A percentile compares a stretch with the other conserved stretches of the same genome.
phyloP scores from a whole-genome alignment of 2,329 filamentous ascomycete species.

The Rhynchosporium agropyri region DNA sequence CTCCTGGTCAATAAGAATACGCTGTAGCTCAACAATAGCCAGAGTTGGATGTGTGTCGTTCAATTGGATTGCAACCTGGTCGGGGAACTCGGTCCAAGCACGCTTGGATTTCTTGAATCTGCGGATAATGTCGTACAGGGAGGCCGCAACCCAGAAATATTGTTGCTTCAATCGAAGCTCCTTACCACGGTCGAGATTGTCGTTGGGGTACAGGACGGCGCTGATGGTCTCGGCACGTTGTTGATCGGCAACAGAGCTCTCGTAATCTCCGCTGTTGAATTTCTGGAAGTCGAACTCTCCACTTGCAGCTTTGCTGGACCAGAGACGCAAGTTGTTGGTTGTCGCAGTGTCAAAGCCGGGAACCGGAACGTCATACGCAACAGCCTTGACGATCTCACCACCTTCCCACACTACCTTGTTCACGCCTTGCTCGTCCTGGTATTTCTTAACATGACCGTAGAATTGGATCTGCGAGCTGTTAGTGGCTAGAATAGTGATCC shows the following conservation, averaged over 20 bases:
- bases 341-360: conserved; percentile 88
- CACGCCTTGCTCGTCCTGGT: conserved; percentile 76
- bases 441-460: conserved; percentile 80
- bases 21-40: conserved; percentile 92
- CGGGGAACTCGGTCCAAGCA: conserved; percentile 87
- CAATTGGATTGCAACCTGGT: conserved; percentile 94
- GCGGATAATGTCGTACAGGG: conserved; percentile 92
- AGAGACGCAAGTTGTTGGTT: conserved; percentile 94
- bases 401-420: conserved; percentile 80
- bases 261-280: conserved; percentile 98
- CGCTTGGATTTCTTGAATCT: conserved; percentile 98
- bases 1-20: conserved; percentile 87
- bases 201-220: conserved; percentile 94
- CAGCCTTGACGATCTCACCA: conserved; percentile 87
- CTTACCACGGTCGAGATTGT: conserved; percentile 94
- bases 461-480: conserved; percentile 70
- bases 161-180: conserved; percentile 98
- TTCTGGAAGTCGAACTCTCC: conserved; percentile 99
- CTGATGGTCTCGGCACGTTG: conserved; percentile 99
- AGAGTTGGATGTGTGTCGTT: conserved; percentile 98
- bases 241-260: conserved; percentile 93
- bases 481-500: conserved; percentile 30
- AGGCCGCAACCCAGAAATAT: conserved; percentile 99
- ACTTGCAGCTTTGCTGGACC: conserved; percentile 96
- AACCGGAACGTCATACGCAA: conserved; percentile 91